Base-by-base conservation (phyloP, 2,329 filamentous ascomycete genomes). In the Diplodia scrobiculata region DNA sequence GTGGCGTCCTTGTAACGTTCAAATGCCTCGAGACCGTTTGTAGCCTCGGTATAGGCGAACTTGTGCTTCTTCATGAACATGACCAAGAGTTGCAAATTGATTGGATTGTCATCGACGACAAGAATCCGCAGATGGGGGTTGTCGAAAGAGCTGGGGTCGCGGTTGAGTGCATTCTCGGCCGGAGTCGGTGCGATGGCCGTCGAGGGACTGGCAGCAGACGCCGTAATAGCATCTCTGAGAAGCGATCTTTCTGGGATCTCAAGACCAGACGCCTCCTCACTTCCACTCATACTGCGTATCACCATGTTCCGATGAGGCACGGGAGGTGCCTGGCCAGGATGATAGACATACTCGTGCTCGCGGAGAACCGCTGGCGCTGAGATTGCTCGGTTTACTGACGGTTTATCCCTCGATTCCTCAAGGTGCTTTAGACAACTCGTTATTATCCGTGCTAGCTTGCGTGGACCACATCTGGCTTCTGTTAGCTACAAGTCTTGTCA, bases 61-160 rank as follows among this genome's bases (percentile, higher is more conserved):
- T 72, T 71, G 1, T 77, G 69, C 63, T 77, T 78, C 48, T 75
- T 71, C 27, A 77, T 70, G 51, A 78, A 77, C 5, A 75, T 77
- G 0, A 72, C 72, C 2, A 79, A 70, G 3, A 79, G 72, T 0
- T 74, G 73, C 7, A 79, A 73, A 63, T 79, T 79, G 70, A 79
- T 77, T 0, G 75, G 73, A 32, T 79, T 79, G 68, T 79, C 77
- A 47, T 79, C 77, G 1, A 78, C 77, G 17, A 75, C 73, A 13
- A 79, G 72, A 52, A 77, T 6, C 70, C 69, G 48, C 63, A 70
- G 1, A 3, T 48, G 65, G 13, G 34, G 51, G 14, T 60, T 48
- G 3, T 60, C 55, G 17, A 60, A 19, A 5, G 55, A 47, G 17
- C 38, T 47, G 9, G 55, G 55, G 14, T n/a, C 29, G 10, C 45